phyloP scores from a whole-genome alignment of 78 protist species.

The Cavenderia fasciculata region DNA sequence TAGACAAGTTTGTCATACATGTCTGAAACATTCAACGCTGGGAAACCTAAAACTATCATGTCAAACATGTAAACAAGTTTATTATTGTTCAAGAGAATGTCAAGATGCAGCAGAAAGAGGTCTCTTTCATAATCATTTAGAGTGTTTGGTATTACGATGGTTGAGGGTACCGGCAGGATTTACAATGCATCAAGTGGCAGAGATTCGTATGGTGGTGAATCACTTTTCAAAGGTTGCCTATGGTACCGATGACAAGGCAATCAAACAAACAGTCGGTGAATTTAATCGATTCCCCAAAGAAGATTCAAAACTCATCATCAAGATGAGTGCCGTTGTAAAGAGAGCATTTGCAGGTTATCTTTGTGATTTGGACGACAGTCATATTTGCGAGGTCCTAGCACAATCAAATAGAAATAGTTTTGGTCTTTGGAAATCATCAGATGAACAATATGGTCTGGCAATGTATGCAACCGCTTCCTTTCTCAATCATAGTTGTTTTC shows the following conservation, averaged over 20 bases:
- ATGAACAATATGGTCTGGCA: slow-evolving; percentile 13
- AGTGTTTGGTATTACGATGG: not conserved
- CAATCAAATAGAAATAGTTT: slow-evolving; percentile 40
- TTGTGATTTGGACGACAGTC: not conserved
- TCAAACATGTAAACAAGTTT: not conserved
- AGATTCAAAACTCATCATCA: slow-evolving; percentile 5
- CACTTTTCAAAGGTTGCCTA: slow-evolving; percentile 24
- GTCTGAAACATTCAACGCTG: not conserved
- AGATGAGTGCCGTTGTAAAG: not conserved
- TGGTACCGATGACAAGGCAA: not conserved
- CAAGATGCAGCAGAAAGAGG: not conserved
- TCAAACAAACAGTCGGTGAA: not conserved
- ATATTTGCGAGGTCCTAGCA: slow-evolving; percentile 5
- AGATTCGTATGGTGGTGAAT: slow-evolving; percentile 33
- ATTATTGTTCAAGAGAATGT: slow-evolving; percentile 18
- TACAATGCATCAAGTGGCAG: slow-evolving; percentile 33
- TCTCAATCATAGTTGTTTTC: slow-evolving; percentile 58
- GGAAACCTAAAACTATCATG: not conserved
- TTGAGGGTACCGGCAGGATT: not conserved
- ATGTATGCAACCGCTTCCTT: slow-evolving; percentile 20
- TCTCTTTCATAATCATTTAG: slow-evolving; percentile 19
- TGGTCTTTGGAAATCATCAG: slow-evolving; percentile 48
- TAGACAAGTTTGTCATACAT: not conserved
- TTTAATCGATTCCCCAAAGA: not conserved
- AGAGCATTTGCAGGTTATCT: slow-evolving; percentile 4